A percentile compares a stretch with the other conserved stretches of the same genome.
These are phyloP conservation scores for Aspergillus phoenicis DNA, from an alignment of 2,329 filamentous ascomycete species.

Conservation along the genomic window DNA sequence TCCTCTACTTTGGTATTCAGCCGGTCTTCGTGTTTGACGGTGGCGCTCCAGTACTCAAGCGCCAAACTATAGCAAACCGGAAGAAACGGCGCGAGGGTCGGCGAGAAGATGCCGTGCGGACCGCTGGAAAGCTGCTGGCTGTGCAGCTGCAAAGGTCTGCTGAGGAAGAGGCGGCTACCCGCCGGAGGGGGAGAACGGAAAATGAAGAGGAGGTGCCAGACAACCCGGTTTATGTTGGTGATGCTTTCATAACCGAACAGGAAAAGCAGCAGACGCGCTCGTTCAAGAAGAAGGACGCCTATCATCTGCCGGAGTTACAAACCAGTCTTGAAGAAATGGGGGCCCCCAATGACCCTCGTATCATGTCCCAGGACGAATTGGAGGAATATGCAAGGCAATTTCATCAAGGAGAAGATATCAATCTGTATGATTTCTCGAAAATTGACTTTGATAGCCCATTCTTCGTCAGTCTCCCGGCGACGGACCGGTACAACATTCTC, in stretches of 20 bases:
- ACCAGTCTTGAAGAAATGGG: conserved; percentile 81
- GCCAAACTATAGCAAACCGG: conserved; percentile 80
- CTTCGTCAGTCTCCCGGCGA: conserved; percentile 84
- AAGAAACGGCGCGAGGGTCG: conserved; percentile 82
- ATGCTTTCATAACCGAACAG: conserved; percentile 75
- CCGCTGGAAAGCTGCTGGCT: conserved; percentile 86
- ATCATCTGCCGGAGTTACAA: conserved; percentile 87
- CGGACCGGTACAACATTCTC: conserved; percentile 94
- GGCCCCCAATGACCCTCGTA: conserved; percentile 84
- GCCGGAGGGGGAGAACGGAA: conserved; percentile 50
- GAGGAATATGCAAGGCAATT: conserved; percentile 94
- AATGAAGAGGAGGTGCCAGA: conserved; percentile 69
- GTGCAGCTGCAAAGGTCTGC: conserved; percentile 91
- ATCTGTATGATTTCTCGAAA: conserved; percentile 92
- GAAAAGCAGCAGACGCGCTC: conserved; percentile 73
- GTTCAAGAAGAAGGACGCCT: conserved; percentile 91
- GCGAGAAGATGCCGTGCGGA: conserved; percentile 87
- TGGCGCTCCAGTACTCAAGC: conserved; percentile 85
- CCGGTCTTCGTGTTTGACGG: conserved; percentile 99
- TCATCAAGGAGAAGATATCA: conserved; percentile 85
- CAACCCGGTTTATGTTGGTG: conserved; percentile 85
- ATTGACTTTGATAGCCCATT: conserved; percentile 97
- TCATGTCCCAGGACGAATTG: conserved; percentile 94
- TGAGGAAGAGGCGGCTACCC: conserved; percentile 77
- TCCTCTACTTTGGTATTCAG: conserved; percentile 93